These are phyloP conservation scores for Theobroma cacao DNA, from an alignment of 345 rosid species.

Conservation along the genomic window DNA sequence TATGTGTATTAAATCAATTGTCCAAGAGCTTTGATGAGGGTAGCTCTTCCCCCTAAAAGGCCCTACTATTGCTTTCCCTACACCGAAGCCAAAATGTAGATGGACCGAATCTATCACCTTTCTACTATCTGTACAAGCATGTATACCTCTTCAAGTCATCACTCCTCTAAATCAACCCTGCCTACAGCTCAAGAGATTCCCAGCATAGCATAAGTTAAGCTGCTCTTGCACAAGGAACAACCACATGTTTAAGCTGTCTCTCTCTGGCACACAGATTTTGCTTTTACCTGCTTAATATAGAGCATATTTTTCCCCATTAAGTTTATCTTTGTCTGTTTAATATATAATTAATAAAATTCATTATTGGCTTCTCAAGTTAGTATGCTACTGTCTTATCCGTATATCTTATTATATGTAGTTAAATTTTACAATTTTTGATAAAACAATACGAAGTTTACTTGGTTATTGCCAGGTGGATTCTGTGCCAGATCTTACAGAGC, in stretches of 20 bases:
- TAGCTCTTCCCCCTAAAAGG: not conserved
- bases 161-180: not conserved
- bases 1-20: not conserved
- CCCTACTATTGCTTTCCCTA: not conserved
- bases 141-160: not conserved
- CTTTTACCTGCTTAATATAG: not conserved
- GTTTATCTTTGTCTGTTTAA: not conserved
- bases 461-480: slow-evolving; percentile 66
- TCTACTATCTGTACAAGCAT: not conserved
- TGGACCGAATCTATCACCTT: not conserved
- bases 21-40: not conserved
- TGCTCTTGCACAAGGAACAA: not conserved
- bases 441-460: not conserved
- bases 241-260: not conserved
- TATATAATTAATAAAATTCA: not conserved
- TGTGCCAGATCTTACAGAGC: slow-evolving; percentile 74
- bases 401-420: not conserved
- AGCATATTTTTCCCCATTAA: not conserved
- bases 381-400: not conserved
- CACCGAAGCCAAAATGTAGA: not conserved
- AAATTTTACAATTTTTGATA: not conserved
- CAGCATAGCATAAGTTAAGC: not conserved
- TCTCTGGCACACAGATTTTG: not conserved
- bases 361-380: not conserved
- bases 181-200: not conserved